Evolutionary conservation across 345 rosid species (phyloP).

Genomic region (rapeseed (Brassica napus)): Da-Ae NC_063446.1:15696501-15697000

Average conservation of each 20-base stretch:
- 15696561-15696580: conserved; percentile 64
- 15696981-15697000: conserved; percentile 48
- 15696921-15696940: not conserved
- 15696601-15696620: not conserved
- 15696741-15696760: conserved; percentile 75
- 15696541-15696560: conserved; percentile 67
- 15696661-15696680: conserved; percentile 75
- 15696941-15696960: not conserved
- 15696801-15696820: conserved; percentile 39
- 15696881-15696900: conserved; percentile 56
- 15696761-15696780: conserved; percentile 75
- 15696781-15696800: conserved; percentile 45
- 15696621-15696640: not conserved
- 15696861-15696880: conserved; percentile 76
- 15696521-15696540: conserved; percentile 92
- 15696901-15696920: not conserved
- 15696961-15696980: not conserved
- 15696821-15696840: conserved; percentile 69
- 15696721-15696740: conserved; percentile 90
- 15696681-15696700: conserved; percentile 83
- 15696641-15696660: conserved; percentile 53
- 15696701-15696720: conserved; percentile 82
- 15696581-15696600: conserved; percentile 17
- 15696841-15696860: conserved; percentile 82
- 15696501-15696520: conserved; percentile 83